Conservation (phyloP, 768 basidiomycete species). For the Lactarius sanguifluus region DNA sequence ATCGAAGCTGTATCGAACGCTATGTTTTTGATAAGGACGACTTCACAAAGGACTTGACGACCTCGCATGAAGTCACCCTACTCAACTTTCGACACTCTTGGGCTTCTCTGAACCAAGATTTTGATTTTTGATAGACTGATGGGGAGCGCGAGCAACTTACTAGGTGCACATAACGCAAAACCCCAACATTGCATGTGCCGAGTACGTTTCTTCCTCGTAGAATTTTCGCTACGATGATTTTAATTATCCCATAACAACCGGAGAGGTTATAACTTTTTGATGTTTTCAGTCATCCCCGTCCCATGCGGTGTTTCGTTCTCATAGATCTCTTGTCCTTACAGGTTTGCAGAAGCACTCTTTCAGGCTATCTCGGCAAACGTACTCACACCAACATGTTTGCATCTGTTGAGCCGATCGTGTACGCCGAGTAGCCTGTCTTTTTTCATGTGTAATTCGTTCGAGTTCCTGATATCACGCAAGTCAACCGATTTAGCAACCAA, state of each 20-base stretch:
- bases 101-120: not conserved
- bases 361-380: not conserved
- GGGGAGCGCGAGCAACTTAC: not conserved
- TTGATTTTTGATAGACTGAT: not conserved
- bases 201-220: not conserved
- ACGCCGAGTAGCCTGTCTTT: too few relatives aligned
- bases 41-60: not conserved
- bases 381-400: not conserved
- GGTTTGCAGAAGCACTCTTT: not conserved
- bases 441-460: not conserved
- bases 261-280: not conserved
- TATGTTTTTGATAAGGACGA: not conserved
- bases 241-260: not conserved
- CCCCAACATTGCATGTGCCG: constrained; percentile 8
- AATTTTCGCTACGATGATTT: not conserved
- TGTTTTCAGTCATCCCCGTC: not conserved
- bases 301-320: not conserved
- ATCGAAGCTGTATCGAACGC: too few relatives aligned
- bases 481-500: not conserved
- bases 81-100: not conserved
- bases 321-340: not conserved
- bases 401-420: not conserved
- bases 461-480: not conserved
- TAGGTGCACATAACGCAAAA: too few relatives aligned
- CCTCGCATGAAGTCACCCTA: not conserved